Conservation (phyloP, 83 land plant species). For the Isoetes engelmannii region DNA sequence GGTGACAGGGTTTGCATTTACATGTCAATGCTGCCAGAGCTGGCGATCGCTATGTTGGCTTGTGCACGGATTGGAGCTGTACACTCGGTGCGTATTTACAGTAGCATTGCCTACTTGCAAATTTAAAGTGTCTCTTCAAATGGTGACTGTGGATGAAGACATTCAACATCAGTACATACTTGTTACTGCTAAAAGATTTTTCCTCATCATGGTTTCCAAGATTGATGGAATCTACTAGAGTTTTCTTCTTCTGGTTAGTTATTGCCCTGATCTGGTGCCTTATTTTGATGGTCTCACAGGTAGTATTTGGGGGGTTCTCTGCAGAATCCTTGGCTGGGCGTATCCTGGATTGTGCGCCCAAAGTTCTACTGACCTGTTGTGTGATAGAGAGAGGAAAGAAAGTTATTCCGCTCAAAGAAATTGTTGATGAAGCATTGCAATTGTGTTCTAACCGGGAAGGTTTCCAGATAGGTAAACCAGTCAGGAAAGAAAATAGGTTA, state of each 20-base stretch:
- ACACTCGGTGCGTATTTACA: slow-evolving; percentile 20
- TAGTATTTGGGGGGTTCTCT: slow-evolving; percentile 28
- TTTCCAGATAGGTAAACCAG: slow-evolving; percentile 12
- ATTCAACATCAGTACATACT: neutral
- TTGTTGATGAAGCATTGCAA: slow-evolving; percentile 20
- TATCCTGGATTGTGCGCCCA: slow-evolving; percentile 21
- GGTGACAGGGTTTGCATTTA: slow-evolving; percentile 33
- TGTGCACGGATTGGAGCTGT: slow-evolving; percentile 35
- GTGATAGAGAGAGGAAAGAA: slow-evolving; percentile 18
- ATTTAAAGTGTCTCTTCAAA: neutral
- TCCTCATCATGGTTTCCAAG: neutral
- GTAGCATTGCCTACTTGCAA: neutral
- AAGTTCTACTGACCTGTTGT: slow-evolving; percentile 23
- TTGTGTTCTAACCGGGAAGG: slow-evolving; percentile 12
- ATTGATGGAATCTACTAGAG: neutral
- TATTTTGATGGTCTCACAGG: slow-evolving; percentile 5
- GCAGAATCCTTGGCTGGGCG: slow-evolving; percentile 28
- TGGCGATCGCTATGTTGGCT: slow-evolving; percentile 26
- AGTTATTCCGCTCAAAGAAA: slow-evolving; percentile 8
- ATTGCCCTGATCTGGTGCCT: neutral
- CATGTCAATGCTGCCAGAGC: slow-evolving; percentile 29
- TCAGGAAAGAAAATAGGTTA: too few relatives aligned
- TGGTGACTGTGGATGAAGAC: too few relatives aligned
- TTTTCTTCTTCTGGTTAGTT: neutral
- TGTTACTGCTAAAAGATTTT: neutral